These are phyloP conservation scores for Coemansia aciculifera DNA, from an alignment of 192 early-diverging fungal genomes.

Conservation along the genomic window DNA sequence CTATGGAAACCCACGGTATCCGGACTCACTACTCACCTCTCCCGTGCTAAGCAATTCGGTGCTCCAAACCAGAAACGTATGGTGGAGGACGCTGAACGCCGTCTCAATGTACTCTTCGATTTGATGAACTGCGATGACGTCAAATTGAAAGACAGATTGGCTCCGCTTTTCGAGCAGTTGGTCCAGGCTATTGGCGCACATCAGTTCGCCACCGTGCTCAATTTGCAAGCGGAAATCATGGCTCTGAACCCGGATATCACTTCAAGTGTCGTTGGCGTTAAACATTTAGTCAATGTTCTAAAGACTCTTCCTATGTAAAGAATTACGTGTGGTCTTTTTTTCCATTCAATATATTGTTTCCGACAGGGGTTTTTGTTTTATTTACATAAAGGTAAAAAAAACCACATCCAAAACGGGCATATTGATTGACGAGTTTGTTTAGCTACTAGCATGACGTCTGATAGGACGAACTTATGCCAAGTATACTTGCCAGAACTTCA, in stretches of 20 bases:
- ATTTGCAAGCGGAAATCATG: constrained; percentile 68
- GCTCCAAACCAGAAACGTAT: constrained; percentile 72
- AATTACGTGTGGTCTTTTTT: background rate
- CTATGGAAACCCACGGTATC: constrained; percentile 65
- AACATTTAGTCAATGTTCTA: constrained; percentile 63
- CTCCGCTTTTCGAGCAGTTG: constrained; percentile 62
- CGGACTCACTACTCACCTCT: constrained; percentile 58
- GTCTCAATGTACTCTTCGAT: constrained; percentile 80
- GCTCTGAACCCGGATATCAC: constrained; percentile 67
- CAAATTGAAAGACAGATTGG: constrained; percentile 55
- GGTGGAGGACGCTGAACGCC: constrained; percentile 83
- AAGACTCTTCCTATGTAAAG: constrained; percentile 36
- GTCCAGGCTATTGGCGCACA: constrained; percentile 59
- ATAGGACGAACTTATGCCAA: too few species aligned
- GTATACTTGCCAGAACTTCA: too few species aligned
- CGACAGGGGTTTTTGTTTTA: too few species aligned
- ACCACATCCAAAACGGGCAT: too few species aligned
- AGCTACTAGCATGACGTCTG: too few species aligned
- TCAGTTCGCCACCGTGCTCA: constrained; percentile 60
- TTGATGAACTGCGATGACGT: constrained; percentile 81
- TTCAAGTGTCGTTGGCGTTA: constrained; percentile 66
- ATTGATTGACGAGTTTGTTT: too few species aligned
- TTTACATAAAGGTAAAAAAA: too few species aligned
- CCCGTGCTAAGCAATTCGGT: constrained; percentile 51
- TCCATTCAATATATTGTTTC: background rate